Percentiles rank a stretch among this genome's conserved stretches.
These are phyloP conservation scores for Acer yangbiense DNA, from an alignment of 345 rosid species.

Conservation along the genomic window DNA sequence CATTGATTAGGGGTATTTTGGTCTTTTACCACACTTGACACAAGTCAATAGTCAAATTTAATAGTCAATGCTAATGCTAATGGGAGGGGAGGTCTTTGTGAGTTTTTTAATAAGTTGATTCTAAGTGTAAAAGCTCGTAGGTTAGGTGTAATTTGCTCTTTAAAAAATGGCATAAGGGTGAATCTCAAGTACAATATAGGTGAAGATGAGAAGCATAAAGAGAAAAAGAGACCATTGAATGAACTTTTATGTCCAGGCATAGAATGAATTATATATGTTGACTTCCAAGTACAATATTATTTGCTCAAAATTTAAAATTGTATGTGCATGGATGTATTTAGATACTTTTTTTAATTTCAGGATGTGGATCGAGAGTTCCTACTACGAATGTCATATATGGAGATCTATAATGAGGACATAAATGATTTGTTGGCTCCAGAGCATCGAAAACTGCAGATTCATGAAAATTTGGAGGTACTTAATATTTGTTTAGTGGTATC, in stretches of 20 bases:
- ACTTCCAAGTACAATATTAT: neutral
- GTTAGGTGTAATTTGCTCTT: too few relatives aligned
- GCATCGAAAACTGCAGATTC: slow-evolving; percentile 91
- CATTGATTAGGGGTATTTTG: too few relatives aligned
- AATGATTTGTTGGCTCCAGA: slow-evolving; percentile 91
- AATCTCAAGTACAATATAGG: neutral
- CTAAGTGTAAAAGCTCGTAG: too few relatives aligned
- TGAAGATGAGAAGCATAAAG: neutral
- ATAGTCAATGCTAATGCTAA: too few relatives aligned
- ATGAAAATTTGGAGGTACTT: slow-evolving; percentile 80
- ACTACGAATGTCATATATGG: slow-evolving; percentile 92
- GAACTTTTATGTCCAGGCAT: neutral
- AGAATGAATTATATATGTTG: neutral
- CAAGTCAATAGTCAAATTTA: too few relatives aligned
- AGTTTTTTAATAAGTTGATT: too few relatives aligned
- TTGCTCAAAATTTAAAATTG: neutral
- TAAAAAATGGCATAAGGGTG: neutral
- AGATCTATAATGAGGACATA: slow-evolving; percentile 94
- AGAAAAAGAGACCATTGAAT: neutral
- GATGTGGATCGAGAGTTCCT: slow-evolving; percentile 81
- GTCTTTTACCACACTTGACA: too few relatives aligned
- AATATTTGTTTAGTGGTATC: slow-evolving; percentile 1
- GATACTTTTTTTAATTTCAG: slow-evolving; percentile 33
- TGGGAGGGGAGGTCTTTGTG: too few relatives aligned
- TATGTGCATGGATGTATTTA: neutral